Conservation (phyloP, 495 filamentous ascomycete genomes). For the Daldinia childiae region DNA sequence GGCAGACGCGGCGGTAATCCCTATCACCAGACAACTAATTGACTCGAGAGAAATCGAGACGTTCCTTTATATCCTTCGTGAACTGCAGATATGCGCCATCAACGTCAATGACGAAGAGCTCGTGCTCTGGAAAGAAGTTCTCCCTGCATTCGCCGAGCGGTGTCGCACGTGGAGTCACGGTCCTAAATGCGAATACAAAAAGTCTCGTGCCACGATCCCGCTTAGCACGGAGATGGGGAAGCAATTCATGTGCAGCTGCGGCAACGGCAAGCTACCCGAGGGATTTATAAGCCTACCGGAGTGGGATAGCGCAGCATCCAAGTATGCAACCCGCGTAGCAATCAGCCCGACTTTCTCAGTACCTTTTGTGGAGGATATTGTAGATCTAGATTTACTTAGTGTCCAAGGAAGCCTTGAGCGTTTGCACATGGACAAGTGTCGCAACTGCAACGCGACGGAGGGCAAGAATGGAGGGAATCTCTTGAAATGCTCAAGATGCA, state of each 20-base stretch:
- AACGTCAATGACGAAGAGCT: conserved; percentile 56
- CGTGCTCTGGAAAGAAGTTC: conserved; percentile 58
- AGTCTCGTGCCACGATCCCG: conserved; percentile 37
- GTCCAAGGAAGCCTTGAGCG: not conserved
- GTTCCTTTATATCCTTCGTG: conserved; percentile 45
- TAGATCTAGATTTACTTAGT: conserved; percentile 24
- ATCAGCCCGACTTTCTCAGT: conserved; percentile 50
- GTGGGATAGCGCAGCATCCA: conserved; percentile 41
- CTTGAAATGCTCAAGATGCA: conserved; percentile 46
- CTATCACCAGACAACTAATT: conserved; percentile 47
- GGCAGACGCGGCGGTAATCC: conserved; percentile 60
- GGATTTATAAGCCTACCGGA: conserved; percentile 45
- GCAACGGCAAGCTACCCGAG: conserved; percentile 46
- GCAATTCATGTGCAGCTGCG: conserved; percentile 51
- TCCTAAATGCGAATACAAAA: conserved; percentile 60
- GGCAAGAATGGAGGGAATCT: conserved; percentile 33
- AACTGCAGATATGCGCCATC: conserved; percentile 44
- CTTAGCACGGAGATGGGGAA: conserved; percentile 41
- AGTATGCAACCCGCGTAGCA: conserved; percentile 47
- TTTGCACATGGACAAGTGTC: conserved; percentile 30
- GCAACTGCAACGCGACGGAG: conserved; percentile 43
- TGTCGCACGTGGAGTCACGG: conserved; percentile 63
- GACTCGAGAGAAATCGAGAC: conserved; percentile 37
- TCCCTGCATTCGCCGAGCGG: conserved; percentile 62
- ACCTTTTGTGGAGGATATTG: conserved; percentile 45